Percentiles rank a stretch among this genome's conserved stretches.
These are phyloP conservation scores for Didymella glomerata DNA, from an alignment of 2,329 filamentous ascomycete genomes.

Conservation along the genomic window DNA sequence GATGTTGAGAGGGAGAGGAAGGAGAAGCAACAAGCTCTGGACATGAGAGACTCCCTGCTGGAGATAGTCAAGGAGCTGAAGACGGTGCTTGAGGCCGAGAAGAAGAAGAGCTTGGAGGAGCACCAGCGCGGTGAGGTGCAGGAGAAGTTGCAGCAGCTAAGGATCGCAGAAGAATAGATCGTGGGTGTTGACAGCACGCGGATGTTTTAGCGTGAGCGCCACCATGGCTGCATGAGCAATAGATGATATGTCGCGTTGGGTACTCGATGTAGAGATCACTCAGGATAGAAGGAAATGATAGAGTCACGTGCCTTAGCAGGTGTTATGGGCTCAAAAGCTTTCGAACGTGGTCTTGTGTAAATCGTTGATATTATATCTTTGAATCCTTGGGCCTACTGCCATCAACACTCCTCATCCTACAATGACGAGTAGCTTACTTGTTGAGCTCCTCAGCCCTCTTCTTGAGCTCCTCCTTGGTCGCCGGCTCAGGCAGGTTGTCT, in stretches of 20 bases:
- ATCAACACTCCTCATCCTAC: background rate
- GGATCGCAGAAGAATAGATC: background rate
- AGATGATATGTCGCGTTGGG: background rate
- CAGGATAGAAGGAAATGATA: background rate
- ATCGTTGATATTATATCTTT: conserved; percentile 9
- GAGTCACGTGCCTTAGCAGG: background rate
- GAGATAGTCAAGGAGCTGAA: background rate
- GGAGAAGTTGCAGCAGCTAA: background rate
- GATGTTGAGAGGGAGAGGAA: background rate
- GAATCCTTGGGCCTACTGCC: conserved; percentile 2
- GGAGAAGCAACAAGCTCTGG: background rate
- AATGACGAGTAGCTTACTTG: conserved; percentile 46
- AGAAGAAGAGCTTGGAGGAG: background rate
- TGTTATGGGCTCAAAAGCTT: background rate
- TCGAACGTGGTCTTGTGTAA: background rate
- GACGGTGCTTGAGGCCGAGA: background rate
- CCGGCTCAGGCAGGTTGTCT: conserved; percentile 55
- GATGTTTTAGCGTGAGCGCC: background rate
- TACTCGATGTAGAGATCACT: background rate
- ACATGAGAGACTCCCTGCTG: background rate
- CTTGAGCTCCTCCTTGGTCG: conserved; percentile 60
- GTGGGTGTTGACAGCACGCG: background rate
- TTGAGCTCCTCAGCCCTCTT: conserved; percentile 61
- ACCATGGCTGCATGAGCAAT: background rate
- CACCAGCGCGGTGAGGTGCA: background rate